Base-by-base conservation (phyloP, 2,329 filamentous ascomycete genomes). In the Teratosphaeriaceae sp. region DNA sequence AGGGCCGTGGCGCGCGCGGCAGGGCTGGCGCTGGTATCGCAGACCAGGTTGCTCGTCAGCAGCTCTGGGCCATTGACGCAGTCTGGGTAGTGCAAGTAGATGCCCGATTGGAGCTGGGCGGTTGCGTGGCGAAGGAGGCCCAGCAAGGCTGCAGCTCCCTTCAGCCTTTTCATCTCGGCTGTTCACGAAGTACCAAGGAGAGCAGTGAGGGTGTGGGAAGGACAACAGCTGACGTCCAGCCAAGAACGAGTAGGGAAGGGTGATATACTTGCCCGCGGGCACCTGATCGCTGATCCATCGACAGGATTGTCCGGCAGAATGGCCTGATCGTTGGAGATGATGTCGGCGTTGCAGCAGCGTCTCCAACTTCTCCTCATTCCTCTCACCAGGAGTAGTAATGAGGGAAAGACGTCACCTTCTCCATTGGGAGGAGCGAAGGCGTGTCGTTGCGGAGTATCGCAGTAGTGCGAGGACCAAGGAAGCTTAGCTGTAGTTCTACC, bases 81-180 rank as follows among this genome's bases (percentile, higher is more conserved):
- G 31, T 42, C 40, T 19, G 40, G 40, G 31, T 42, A 42, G 40
- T 39, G 37, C 3, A 23, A 27, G 37, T 39, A 39, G 24, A 39
- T 39, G 6, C 37, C 37, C 3, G 22, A 27, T 15, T 39, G 37
- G 5, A 39, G 37, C 22, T 38, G 35, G 22, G 35, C 35, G 21
- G 35, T 13, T 38, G 13, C 35, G 9, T 19, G 15, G 15, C 18
- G 31, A 9, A 34, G 31, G 35, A 38, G 19, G 35, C 35, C 35
- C 35, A 38, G 35, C 12, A 22, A 9, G 9, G n/a, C 35, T 7
- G 35, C 19, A 9, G 31, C 20, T 18, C 31, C 31, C 18, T 18
- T 19, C 15, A 34, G 31, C 5, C 18, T 34, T 15, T 34, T 34
- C 31, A 34, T 34, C 31, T 6, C 12, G 11, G 5, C 27, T 30